Conservation (phyloP, 805 yeast genomes). For the Kodamaea fukazawae region DNA sequence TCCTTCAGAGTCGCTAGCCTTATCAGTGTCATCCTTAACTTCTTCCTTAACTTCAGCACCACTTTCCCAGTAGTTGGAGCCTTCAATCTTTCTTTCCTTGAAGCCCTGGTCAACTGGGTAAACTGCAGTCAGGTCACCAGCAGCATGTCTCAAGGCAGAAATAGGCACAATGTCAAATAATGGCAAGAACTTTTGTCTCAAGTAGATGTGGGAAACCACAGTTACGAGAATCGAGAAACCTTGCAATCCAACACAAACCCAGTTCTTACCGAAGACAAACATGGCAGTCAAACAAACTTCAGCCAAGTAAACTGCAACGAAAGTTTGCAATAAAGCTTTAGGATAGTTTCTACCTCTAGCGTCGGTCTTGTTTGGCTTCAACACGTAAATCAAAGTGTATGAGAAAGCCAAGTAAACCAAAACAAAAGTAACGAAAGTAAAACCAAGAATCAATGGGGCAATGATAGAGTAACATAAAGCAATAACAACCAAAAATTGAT, state of each 20-base stretch:
- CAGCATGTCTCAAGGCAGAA: constrained; percentile 52
- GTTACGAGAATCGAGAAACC: constrained; percentile 58
- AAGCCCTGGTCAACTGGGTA: constrained; percentile 71
- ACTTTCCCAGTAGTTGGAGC: constrained; percentile 47
- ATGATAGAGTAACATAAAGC: constrained; percentile 74
- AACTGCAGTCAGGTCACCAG: constrained; percentile 39
- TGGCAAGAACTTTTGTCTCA: constrained; percentile 59
- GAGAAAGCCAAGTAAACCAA: constrained; percentile 59
- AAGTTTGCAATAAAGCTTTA: constrained; percentile 66
- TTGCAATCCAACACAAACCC: constrained; percentile 76
- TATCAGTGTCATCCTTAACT: constrained; percentile 7
- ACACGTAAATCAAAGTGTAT: constrained; percentile 64
- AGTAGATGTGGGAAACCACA: constrained; percentile 55
- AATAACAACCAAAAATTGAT: constrained; percentile 72
- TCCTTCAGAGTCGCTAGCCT: constrained; percentile 10
- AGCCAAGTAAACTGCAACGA: constrained; percentile 68
- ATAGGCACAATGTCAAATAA: constrained; percentile 68
- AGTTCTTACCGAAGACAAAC: constrained; percentile 72
- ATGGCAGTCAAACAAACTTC: constrained; percentile 68
- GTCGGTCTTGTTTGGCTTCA: constrained; percentile 54
- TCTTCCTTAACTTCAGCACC: constrained; percentile 34
- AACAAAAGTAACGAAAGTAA: constrained; percentile 56
- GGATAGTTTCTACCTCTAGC: constrained; percentile 74
- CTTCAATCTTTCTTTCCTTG: constrained; percentile 52
- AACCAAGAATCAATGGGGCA: constrained; percentile 68